Conservation (phyloP, 371 early-diverging fungal genomes). For the Mortierella sp. region DNA sequence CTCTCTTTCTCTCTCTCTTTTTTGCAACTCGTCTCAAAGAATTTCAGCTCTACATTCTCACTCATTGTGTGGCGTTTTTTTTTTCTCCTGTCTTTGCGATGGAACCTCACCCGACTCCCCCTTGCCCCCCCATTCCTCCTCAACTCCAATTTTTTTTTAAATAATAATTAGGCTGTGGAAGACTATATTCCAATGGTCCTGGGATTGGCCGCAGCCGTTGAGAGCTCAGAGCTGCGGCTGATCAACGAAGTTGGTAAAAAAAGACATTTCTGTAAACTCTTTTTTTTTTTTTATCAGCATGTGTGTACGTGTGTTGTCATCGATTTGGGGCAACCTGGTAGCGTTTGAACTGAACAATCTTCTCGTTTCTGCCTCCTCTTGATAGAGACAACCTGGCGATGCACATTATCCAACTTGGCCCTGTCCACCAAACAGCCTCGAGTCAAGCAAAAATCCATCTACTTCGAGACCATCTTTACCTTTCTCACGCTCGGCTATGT, state of each 20-base stretch:
- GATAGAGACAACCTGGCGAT: slow-evolving; percentile 73
- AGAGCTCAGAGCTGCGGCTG: slow-evolving; percentile 57
- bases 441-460: slow-evolving; percentile 61
- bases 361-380: too few species aligned
- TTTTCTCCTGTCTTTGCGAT: too few species aligned
- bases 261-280: background rate
- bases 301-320: too few species aligned
- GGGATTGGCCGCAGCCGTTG: slow-evolving; percentile 63
- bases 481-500: slow-evolving; percentile 61
- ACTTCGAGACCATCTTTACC: slow-evolving; percentile 70
- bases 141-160: background rate
- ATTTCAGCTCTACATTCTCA: too few species aligned
- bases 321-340: too few species aligned
- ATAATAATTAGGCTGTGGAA: slow-evolving; percentile 62
- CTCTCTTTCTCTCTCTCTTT: background rate
- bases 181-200: slow-evolving; percentile 72
- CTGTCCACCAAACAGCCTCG: slow-evolving; percentile 68
- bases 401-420: slow-evolving; percentile 63
- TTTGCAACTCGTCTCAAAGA: too few species aligned
- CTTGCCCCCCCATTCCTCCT: background rate
- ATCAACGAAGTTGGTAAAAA: slow-evolving; percentile 42
- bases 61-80: too few species aligned
- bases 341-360: too few species aligned
- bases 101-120: too few species aligned
- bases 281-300: background rate